Base-by-base conservation (phyloP, 805 yeast genomes). In the Kodamaea sagamina region DNA sequence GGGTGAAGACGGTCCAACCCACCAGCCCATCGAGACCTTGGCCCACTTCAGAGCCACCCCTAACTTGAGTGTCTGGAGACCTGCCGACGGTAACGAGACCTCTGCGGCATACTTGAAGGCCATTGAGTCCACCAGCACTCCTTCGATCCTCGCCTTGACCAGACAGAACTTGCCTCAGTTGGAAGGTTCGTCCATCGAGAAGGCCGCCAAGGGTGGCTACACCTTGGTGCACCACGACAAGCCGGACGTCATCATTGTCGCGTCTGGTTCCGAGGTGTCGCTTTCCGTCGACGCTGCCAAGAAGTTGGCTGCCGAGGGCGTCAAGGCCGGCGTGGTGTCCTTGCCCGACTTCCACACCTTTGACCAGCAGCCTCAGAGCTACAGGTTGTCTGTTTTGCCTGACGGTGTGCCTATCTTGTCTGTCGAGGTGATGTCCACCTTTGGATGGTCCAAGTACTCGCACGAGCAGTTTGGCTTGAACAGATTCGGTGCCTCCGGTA, bases 401-500 rank as follows among this genome's bases (percentile, higher is more conserved):
- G 95, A 90, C 65, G 95, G 93, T 61, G 81, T 86, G 44, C 98
- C 98, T 68, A 82, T 88, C 63, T 53, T 93, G 71, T 88, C 97
- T 44, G 87, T 92, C 53, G 99, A 93, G 81, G 98, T 89, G 41
- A 77, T 89, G 82, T 71, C 95, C 44, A 82, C 96, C 42, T 74
- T 78, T 58, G 97, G 97, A 46, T 93, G 99, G 99, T 75, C 84
- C 59, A 86, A 83, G 71, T 93, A 89, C 77, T 81, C 97, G 47
- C 99, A 93, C 75, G 95, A 86, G 77, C 95, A 89, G 70, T 88
- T 92, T 61, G 97, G 97, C 72, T 77, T 93, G 63, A 82, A 89
- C 81, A 82, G 88, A 75, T 93, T 93, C 65, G 99, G 99, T 79
- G 93, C 90, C 49, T 89, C 97, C 48, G 99, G 96, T 67, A 86